Percentiles rank a stretch among this genome's conserved stretches.
phyloP scores from a whole-genome alignment of 495 filamentous ascomycete genomes.

The Tuber melanosporum region DNA sequence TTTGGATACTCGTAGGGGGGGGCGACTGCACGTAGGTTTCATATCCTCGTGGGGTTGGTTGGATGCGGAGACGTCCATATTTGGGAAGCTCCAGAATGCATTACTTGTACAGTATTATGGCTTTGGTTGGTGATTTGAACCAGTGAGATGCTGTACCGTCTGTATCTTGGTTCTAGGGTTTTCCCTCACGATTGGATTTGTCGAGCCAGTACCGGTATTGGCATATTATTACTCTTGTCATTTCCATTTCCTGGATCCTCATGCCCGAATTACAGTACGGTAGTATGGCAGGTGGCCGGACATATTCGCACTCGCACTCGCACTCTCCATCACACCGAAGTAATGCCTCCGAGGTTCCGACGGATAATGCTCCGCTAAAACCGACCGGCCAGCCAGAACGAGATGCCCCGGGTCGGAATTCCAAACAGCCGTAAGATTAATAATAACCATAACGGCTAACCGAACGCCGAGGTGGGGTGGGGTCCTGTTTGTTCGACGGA shows the following conservation, averaged over 20 bases:
- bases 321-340: background rate
- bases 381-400: background rate
- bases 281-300: too few relatives aligned
- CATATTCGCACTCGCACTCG: too few relatives aligned
- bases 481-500: background rate
- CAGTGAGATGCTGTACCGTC: background rate
- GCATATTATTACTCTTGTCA: background rate
- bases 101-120: background rate
- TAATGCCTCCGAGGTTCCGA: background rate
- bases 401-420: background rate
- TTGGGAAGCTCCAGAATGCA: background rate
- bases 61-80: background rate
- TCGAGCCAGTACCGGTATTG: background rate
- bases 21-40: background rate
- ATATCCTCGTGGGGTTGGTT: background rate
- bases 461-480: background rate
- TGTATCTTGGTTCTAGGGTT: background rate
- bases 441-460: background rate
- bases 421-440: background rate
- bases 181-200: background rate
- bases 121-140: background rate
- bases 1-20: background rate
- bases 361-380: background rate
- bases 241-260: too few relatives aligned
- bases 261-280: too few relatives aligned